These are phyloP conservation scores for Pythium graminicola DNA, from an alignment of 352 stramenopile genomes.

Conservation along the genomic window DNA sequence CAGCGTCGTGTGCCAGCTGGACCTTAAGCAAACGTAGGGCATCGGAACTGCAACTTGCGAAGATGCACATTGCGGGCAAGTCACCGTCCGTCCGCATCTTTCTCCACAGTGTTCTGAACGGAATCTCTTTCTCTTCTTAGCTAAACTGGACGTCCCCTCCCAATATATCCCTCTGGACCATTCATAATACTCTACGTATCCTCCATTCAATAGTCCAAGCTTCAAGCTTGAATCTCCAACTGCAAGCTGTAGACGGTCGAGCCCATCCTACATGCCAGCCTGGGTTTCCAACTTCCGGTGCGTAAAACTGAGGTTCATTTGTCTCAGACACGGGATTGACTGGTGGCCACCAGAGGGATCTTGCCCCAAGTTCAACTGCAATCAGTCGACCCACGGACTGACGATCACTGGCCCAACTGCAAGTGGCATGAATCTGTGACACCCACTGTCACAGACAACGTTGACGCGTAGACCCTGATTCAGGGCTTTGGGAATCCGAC, in stretches of 20 bases:
- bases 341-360: background rate
- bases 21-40: background rate
- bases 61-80: too few relatives aligned
- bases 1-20: too few relatives aligned
- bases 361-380: conserved; percentile 16
- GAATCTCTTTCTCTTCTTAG: conserved; percentile 6
- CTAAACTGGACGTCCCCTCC: conserved; percentile 12
- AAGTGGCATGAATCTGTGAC: conserved; percentile 16
- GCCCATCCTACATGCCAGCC: too few relatives aligned
- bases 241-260: background rate
- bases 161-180: background rate
- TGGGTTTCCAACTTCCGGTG: conserved; percentile 4
- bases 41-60: conserved; percentile 21
- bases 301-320: background rate
- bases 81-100: conserved; percentile 13
- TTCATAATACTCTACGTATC: conserved; percentile 9
- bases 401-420: conserved; percentile 8
- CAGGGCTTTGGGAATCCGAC: too few relatives aligned
- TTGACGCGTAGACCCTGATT: too few relatives aligned
- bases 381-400: conserved; percentile 5
- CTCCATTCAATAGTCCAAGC: conserved; percentile 3
- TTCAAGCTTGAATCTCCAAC: conserved; percentile 22
- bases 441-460: conserved; percentile 15
- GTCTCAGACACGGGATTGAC: background rate
- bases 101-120: conserved; percentile 5